Conservation (phyloP, 164 flowering plant species). For the Umbilicus rupestris region DNA sequence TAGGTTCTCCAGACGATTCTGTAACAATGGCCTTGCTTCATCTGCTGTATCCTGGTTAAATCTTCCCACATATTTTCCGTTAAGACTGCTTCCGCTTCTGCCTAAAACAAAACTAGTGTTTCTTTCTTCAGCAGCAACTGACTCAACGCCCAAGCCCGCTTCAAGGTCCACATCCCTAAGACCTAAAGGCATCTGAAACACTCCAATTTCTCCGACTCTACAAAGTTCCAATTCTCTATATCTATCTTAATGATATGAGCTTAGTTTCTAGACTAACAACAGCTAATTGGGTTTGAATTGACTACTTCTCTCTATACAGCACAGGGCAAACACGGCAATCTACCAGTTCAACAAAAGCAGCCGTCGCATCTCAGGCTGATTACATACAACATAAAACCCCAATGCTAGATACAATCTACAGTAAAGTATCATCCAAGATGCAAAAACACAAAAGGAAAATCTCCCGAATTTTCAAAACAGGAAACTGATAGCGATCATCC, state of each 20-base stretch:
- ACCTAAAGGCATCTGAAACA: neutral
- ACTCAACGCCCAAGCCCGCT: neutral
- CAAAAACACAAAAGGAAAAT: neutral
- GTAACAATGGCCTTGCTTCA: constrained; percentile 1
- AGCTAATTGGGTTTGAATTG: too few species aligned
- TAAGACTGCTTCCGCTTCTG: neutral
- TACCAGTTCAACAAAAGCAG: neutral
- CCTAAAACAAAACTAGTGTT: neutral
- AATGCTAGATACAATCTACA: neutral
- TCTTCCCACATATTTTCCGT: neutral
- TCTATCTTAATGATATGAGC: neutral
- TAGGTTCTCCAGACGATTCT: constrained; percentile 14
- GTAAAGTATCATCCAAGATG: neutral
- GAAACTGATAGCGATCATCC: neutral
- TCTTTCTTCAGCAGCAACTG: neutral
- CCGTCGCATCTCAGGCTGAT: neutral
- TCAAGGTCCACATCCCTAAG: constrained; percentile 2
- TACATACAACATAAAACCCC: neutral
- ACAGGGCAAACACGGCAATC: neutral
- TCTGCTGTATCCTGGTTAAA: neutral
- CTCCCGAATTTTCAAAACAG: neutral
- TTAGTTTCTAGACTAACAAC: neutral
- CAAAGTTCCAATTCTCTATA: neutral
- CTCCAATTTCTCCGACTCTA: neutral
- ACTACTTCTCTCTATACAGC: neutral